phyloP scores from a whole-genome alignment of 2,329 filamentous ascomycete species.

The Chalaropsis ovoidea region DNA sequence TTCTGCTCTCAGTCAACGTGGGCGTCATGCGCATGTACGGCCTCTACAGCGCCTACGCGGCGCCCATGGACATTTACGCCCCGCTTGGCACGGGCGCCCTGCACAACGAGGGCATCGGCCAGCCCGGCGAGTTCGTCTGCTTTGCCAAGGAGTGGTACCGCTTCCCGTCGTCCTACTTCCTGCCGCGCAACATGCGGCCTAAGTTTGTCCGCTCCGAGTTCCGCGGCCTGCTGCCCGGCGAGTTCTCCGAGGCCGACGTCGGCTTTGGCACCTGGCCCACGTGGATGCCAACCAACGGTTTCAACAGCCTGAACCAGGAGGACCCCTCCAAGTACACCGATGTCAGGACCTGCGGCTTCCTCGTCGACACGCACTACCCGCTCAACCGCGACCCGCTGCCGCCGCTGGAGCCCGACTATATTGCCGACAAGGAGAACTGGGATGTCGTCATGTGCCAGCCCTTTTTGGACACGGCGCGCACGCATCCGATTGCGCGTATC shows the following conservation, averaged over 20 bases:
- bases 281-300: conserved; percentile 67
- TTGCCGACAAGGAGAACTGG: conserved; percentile 66
- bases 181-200: conserved; percentile 70
- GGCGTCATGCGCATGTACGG: conserved; percentile 65
- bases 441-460: conserved; percentile 61
- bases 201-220: conserved; percentile 92
- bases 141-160: conserved; percentile 98
- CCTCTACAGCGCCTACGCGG: conserved; percentile 70
- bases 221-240: conserved; percentile 74
- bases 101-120: conserved; percentile 42
- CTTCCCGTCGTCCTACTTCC: conserved; percentile 85
- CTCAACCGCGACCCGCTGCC: conserved; percentile 34
- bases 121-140: conserved; percentile 62
- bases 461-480: conserved; percentile 72
- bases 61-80: conserved; percentile 61
- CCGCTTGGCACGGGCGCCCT: conserved; percentile 50
- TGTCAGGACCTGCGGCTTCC: conserved; percentile 62
- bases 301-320: conserved; percentile 87
- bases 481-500: conserved; percentile 61
- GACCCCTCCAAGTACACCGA: conserved; percentile 80
- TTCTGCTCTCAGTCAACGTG: conserved; percentile 55
- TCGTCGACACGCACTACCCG: conserved; percentile 80
- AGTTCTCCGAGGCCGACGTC: conserved; percentile 65
- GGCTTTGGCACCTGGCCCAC: conserved; percentile 67
- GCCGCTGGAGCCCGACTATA: conserved; percentile 63